A percentile compares a stretch with the other conserved stretches of the same genome.
Conservation (phyloP, 1,139 yeast genomes). For the Saccharomyces hybrid region DNA sequence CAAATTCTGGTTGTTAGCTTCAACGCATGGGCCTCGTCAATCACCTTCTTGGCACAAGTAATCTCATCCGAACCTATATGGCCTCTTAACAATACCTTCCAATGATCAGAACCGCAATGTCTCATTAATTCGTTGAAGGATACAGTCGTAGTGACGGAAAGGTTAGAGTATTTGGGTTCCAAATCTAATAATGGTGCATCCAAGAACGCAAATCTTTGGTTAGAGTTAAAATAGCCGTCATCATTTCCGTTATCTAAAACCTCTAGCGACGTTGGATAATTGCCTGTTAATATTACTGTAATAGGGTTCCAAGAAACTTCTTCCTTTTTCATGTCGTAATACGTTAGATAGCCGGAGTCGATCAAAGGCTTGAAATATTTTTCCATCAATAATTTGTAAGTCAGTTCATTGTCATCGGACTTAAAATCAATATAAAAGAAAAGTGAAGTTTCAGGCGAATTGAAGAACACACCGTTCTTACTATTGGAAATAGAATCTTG, state of each 20-base stretch:
- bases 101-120: constrained; percentile 2
- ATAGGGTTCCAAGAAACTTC: constrained; percentile 36
- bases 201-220: constrained; percentile 31
- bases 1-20: constrained; percentile 41
- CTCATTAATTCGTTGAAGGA: constrained; percentile 12
- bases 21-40: constrained; percentile 34
- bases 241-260: constrained; percentile 13
- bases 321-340: constrained; percentile 25
- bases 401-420: constrained; percentile 33
- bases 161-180: constrained; percentile 7
- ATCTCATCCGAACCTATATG: constrained; percentile 20
- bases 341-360: constrained; percentile 35
- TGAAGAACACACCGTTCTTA: constrained; percentile 39
- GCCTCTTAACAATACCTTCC: neutral
- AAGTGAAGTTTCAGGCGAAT: constrained; percentile 37
- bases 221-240: constrained; percentile 16
- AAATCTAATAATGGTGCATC: constrained; percentile 32
- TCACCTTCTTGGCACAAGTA: constrained; percentile 20
- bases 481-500: constrained; percentile 3
- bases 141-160: constrained; percentile 20
- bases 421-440: constrained; percentile 45
- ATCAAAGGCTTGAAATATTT: constrained; percentile 34
- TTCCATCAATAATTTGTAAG: constrained; percentile 33
- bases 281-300: constrained; percentile 42
- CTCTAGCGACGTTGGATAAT: constrained; percentile 28